Evolutionary conservation across 371 early-diverging fungal species (phyloP), one percentile per base, ranked within the genome.

Genomic region (Blastocladiella emersonii): DNA sequence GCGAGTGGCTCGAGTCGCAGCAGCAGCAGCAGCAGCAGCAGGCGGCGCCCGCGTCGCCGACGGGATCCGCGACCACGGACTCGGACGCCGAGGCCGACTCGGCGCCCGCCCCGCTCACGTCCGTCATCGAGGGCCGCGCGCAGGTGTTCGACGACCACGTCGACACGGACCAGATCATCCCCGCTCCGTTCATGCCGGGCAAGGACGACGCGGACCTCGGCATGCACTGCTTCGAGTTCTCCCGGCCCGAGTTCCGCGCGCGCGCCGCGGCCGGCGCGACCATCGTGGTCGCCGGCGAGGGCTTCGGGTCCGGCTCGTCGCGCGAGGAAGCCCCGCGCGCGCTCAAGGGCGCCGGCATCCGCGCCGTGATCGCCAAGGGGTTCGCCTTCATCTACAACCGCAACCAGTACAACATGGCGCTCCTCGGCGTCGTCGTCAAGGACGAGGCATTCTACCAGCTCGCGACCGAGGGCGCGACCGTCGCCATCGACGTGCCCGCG

Each of bases 271-370:
- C 79, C 36, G 88, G 88, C 27, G 77, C 65, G 61, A 69, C 74
- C 68, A 83, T 86, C 66, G 78, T 87, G 27, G 85, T 87, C 25
- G 88, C 76, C 64, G 87, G 85, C 34, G 62, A 61, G 61, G 86
- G 87, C 56, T 85, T 87, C 69, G 86, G 87, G 43, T 78, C 80
- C 36, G 87, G 87, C 51, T 85, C 85, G 15, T 83, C 83, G 51
- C 79, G 87, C 66, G 87, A 87, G 66, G 87, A 87, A 66, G 87
- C 88, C 27, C 87, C 87, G 32, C 79, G 86, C 65, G 87, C 87
- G 7, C 69, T 87, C 41, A 80, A 76, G 64, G 87, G 85, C 44
- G 78, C 81, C 30, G 78, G 78, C 39, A 64, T 86, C 63, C 72
- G 87, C 71, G 88, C 85, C 21, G 88, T 87, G 34, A 87, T 87